Conservation (phyloP, 1,139 yeast species). For the Scheffersomyces segobiensis region DNA sequence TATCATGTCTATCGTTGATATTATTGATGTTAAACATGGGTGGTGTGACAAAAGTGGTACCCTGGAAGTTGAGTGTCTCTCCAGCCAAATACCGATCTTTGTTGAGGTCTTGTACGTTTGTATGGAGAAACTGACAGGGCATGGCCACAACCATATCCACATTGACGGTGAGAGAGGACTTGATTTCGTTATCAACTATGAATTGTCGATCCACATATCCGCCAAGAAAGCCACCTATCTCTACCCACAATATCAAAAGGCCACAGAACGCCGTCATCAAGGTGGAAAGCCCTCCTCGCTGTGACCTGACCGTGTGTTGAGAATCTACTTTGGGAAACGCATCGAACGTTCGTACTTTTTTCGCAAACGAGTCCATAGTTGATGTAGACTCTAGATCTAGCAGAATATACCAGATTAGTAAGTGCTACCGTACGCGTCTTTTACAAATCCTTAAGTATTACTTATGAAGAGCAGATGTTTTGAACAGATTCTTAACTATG, state of each 20-base stretch:
- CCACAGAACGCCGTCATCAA: slow-evolving; percentile 60
- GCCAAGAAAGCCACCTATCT: slow-evolving; percentile 80
- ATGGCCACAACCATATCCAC: slow-evolving; percentile 78
- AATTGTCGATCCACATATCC: slow-evolving; percentile 82
- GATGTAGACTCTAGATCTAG: not conserved
- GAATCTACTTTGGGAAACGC: slow-evolving; percentile 86
- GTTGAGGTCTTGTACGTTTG: slow-evolving; percentile 77
- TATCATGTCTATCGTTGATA: slow-evolving; percentile 47
- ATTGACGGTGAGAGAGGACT: slow-evolving; percentile 65
- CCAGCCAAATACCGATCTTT: slow-evolving; percentile 77
- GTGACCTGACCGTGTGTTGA: slow-evolving; percentile 70
- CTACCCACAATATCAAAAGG: slow-evolving; percentile 78
- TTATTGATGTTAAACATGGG: slow-evolving; percentile 41
- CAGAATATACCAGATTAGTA: not conserved
- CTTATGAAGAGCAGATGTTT: not conserved
- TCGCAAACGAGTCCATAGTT: slow-evolving; percentile 38
- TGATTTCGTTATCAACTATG: slow-evolving; percentile 64
- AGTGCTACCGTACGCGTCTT: not conserved
- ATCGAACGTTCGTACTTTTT: slow-evolving; percentile 66
- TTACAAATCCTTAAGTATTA: not conserved
- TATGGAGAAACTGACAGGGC: slow-evolving; percentile 77
- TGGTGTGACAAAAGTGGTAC: slow-evolving; percentile 58
- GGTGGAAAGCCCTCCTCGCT: slow-evolving; percentile 79
- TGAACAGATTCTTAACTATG: not conserved
- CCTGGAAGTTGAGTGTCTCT: slow-evolving; percentile 70